A percentile compares a stretch with the other conserved stretches of the same genome.
Evolutionary conservation across 31 red algal species (phyloP).

Genomic region (Endocladia muricata): DNA sequence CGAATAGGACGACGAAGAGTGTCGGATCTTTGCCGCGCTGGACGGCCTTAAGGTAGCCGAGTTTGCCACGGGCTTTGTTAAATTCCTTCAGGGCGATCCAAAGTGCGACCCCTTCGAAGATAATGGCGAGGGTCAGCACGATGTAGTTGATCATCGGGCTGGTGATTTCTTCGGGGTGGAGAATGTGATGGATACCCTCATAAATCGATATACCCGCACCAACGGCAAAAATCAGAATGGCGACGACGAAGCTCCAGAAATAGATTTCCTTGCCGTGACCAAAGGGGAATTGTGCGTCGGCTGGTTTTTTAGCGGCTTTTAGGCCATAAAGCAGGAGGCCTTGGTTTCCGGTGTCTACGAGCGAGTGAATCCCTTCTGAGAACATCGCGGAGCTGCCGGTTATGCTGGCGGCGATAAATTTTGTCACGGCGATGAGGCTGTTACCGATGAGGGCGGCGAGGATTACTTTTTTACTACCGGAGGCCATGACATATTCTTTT

Average conservation of each 20-base stretch:
- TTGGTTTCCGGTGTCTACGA: not conserved
- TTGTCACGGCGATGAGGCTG: not conserved
- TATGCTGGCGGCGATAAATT: not conserved
- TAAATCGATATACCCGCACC: not conserved
- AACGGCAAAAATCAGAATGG: not conserved
- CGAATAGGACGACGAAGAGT: not conserved
- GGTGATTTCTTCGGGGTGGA: not conserved
- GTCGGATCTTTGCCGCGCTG: not conserved
- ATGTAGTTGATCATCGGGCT: not conserved
- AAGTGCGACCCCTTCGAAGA: not conserved
- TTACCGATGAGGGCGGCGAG: not conserved
- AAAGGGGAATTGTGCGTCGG: not conserved
- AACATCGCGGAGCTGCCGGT: not conserved
- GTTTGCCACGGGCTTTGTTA: not conserved
- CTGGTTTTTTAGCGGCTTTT: not conserved
- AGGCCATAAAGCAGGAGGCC: not conserved
- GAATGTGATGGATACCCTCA: not conserved
- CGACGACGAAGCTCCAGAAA: not conserved
- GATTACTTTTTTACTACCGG: not conserved
- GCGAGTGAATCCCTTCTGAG: conserved; percentile 1
- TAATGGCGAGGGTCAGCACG: not conserved
- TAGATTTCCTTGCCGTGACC: not conserved
- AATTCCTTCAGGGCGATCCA: not conserved
- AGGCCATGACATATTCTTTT: not conserved
- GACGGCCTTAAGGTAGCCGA: not conserved